Conservation (phyloP, 257 asterid genomes). For the Cruciata laevipes region DNA sequence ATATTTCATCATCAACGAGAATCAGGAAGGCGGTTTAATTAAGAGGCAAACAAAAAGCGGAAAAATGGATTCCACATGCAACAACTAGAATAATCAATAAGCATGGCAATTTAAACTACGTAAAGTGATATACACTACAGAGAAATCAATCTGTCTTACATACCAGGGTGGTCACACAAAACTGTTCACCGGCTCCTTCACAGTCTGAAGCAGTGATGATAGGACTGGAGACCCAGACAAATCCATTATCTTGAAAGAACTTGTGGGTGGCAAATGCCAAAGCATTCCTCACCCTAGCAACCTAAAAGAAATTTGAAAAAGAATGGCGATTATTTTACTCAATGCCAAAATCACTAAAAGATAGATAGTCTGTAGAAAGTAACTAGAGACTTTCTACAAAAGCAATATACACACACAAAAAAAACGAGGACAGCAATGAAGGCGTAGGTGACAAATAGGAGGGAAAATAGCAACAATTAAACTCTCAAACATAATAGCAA, state of each 20-base stretch:
- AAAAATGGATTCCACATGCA: not conserved
- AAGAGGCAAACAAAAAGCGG: not conserved
- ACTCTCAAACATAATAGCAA: not conserved
- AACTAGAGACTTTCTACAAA: not conserved
- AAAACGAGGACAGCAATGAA: not conserved
- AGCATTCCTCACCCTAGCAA: slow-evolving; percentile 93
- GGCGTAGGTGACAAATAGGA: not conserved
- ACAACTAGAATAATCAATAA: not conserved
- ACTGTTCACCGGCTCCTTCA: slow-evolving; percentile 99
- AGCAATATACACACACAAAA: not conserved
- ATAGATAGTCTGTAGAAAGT: not conserved
- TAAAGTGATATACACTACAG: not conserved
- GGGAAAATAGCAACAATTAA: not conserved
- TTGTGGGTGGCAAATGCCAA: slow-evolving; percentile 91
- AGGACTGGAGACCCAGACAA: slow-evolving; percentile 96
- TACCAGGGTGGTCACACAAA: slow-evolving; percentile 98
- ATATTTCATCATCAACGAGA: not conserved
- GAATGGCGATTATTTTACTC: not conserved
- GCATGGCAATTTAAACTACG: not conserved
- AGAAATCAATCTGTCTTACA: slow-evolving; percentile 19
- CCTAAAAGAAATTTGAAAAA: slow-evolving; percentile 40
- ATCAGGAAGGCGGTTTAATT: not conserved
- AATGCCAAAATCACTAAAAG: not conserved
- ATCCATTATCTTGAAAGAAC: slow-evolving; percentile 91
- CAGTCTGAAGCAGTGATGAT: slow-evolving; percentile 97